A percentile compares a stretch with the other conserved stretches of the same genome.
Conservation (phyloP, 2,329 filamentous ascomycete genomes). For the Mycogone perniciosa region DNA sequence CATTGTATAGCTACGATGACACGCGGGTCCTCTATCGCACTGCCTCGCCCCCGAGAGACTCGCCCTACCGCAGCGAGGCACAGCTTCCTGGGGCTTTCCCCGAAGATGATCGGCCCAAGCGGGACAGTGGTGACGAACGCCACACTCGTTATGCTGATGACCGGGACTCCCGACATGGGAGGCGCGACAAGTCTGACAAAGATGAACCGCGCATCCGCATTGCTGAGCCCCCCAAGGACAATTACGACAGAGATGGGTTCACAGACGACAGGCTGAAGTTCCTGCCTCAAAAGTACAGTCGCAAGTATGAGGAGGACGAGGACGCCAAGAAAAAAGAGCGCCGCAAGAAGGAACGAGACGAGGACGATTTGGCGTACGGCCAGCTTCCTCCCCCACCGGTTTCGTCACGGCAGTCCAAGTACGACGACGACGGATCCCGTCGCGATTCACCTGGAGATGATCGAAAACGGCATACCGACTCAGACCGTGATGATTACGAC, state of each 20-base stretch:
- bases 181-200: conserved; percentile 14
- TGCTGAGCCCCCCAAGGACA: conserved; percentile 16
- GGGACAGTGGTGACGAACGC: conserved; percentile 15
- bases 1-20: conserved; percentile 36
- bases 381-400: conserved; percentile 22
- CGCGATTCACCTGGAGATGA: conserved; percentile 12
- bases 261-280: conserved; percentile 37
- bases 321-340: conserved; percentile 24
- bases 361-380: conserved; percentile 49
- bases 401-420: background rate
- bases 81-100: conserved; percentile 30
- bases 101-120: conserved; percentile 21
- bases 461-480: conserved; percentile 4
- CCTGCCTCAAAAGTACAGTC: conserved; percentile 43
- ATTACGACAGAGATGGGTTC: conserved; percentile 17
- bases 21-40: conserved; percentile 27
- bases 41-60: conserved; percentile 28
- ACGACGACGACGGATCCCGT: conserved; percentile 15
- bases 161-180: conserved; percentile 16
- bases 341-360: conserved; percentile 22
- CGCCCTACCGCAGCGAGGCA: conserved; percentile 29
- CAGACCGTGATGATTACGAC: conserved; percentile 7
- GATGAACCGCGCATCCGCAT: conserved; percentile 16
- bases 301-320: conserved; percentile 24
- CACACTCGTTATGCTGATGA: conserved; percentile 22